phyloP scores from a whole-genome alignment of 2,329 filamentous ascomycete species.

The Verticillium nubilum region DNA sequence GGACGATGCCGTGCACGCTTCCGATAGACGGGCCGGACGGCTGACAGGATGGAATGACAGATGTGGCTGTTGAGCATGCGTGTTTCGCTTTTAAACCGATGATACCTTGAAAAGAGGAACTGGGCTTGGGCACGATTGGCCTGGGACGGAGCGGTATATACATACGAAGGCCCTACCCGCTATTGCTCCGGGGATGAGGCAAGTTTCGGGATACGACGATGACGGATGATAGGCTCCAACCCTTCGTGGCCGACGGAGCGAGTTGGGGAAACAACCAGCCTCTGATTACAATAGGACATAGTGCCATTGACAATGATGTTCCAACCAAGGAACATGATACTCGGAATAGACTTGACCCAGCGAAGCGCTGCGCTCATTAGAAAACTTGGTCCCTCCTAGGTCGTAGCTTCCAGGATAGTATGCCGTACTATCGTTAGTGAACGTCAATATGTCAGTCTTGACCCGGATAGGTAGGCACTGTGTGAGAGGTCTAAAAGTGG shows the following conservation, averaged over 20 bases:
- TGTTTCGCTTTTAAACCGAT: slow-evolving; percentile 11
- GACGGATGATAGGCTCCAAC: not conserved
- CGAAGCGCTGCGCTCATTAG: not conserved
- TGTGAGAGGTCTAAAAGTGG: too few species aligned
- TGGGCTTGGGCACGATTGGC: not conserved
- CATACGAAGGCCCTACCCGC: not conserved
- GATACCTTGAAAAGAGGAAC: slow-evolving; percentile 11
- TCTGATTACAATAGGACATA: not conserved
- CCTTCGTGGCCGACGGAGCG: not conserved
- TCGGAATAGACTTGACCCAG: not conserved
- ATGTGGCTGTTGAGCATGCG: not conserved
- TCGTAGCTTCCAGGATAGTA: not conserved
- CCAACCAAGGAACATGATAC: not conserved
- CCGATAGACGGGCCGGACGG: slow-evolving; percentile 40
- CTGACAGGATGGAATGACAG: not conserved
- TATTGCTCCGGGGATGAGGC: not conserved
- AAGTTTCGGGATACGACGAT: not conserved
- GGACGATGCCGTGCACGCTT: slow-evolving; percentile 91
- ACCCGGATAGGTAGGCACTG: too few species aligned
- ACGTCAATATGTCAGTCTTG: too few species aligned
- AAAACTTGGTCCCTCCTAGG: not conserved
- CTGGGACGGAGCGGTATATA: not conserved
- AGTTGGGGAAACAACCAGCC: not conserved
- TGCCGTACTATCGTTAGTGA: not conserved
- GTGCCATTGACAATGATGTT: not conserved